Percentiles rank a stretch among this genome's conserved stretches.
Evolutionary conservation across 495 filamentous ascomycete species (phyloP).

Genomic region (Evernia prunastri): DNA sequence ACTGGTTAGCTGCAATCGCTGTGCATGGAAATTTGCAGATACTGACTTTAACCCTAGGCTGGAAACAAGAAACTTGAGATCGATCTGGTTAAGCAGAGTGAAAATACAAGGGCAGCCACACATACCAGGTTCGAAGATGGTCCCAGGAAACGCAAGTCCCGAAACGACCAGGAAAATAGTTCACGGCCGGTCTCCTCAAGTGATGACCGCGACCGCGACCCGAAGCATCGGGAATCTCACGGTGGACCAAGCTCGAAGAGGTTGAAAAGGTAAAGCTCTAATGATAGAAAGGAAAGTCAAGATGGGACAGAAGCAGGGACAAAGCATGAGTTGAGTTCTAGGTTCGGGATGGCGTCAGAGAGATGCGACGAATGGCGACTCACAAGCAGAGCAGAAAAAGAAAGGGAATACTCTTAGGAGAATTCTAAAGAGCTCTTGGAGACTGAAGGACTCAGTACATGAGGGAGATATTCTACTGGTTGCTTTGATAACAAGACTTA

Average conservation of each 20-base stretch:
- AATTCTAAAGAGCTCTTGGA: too few relatives aligned
- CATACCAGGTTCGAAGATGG: slow-evolving; percentile 42
- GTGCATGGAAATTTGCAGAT: slow-evolving; percentile 5
- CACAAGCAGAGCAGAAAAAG: not conserved
- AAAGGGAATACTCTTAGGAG: too few relatives aligned
- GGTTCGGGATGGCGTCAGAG: not conserved
- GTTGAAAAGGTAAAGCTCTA: not conserved
- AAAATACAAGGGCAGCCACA: slow-evolving; percentile 46
- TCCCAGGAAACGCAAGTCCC: slow-evolving; percentile 31
- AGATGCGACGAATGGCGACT: not conserved
- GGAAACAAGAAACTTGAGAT: slow-evolving; percentile 58
- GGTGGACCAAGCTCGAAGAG: not conserved
- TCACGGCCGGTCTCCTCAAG: not conserved
- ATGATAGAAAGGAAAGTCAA: not conserved
- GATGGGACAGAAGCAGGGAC: not conserved
- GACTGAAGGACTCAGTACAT: not conserved
- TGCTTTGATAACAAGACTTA: too few relatives aligned
- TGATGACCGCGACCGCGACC: not conserved
- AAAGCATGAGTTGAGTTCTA: not conserved
- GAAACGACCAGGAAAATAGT: not conserved
- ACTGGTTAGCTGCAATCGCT: slow-evolving; percentile 44
- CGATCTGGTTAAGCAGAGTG: slow-evolving; percentile 47
- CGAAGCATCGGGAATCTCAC: not conserved
- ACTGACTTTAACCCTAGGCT: slow-evolving; percentile 35
- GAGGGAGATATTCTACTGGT: not conserved